Percentiles rank a stretch among this genome's conserved stretches.
Evolutionary conservation across 306 rosid species (phyloP).

Genomic region (Glycine latifolia): DNA sequence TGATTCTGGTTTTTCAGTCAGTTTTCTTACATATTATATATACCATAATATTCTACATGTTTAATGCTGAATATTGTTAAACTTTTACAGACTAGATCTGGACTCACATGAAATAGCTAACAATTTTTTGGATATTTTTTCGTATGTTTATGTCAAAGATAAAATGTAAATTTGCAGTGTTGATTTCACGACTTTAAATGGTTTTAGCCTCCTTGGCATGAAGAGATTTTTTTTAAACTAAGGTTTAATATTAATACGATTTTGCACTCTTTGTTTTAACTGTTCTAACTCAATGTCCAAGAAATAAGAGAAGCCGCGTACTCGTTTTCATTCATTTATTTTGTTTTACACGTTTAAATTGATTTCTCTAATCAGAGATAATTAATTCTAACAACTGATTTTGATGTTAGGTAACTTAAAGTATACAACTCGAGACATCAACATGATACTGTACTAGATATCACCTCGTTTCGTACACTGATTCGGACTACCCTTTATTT

Average conservation of each 20-base stretch:
- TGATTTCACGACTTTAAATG: background rate
- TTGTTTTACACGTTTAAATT: background rate
- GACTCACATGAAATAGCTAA: background rate
- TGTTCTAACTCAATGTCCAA: background rate
- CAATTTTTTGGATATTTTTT: background rate
- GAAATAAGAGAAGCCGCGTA: background rate
- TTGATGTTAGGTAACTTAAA: background rate
- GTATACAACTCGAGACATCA: background rate
- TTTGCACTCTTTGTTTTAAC: background rate
- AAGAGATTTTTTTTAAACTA: background rate
- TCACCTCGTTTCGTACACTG: background rate
- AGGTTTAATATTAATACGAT: background rate
- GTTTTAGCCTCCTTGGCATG: background rate
- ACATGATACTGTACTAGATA: background rate
- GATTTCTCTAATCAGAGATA: background rate
- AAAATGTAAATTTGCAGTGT: background rate
- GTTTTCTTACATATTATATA: constrained; percentile 10
- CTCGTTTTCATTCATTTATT: background rate
- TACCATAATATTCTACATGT: background rate
- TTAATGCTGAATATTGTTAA: background rate
- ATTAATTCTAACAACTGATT: constrained; percentile 17
- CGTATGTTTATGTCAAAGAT: background rate
- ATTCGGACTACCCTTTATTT: background rate
- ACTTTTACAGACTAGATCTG: background rate
- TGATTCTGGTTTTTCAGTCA: constrained; percentile 14